Evolutionary conservation across 1,284 basidiomycete species (phyloP).

Genomic region (Apiotrichum porosum): DNA sequence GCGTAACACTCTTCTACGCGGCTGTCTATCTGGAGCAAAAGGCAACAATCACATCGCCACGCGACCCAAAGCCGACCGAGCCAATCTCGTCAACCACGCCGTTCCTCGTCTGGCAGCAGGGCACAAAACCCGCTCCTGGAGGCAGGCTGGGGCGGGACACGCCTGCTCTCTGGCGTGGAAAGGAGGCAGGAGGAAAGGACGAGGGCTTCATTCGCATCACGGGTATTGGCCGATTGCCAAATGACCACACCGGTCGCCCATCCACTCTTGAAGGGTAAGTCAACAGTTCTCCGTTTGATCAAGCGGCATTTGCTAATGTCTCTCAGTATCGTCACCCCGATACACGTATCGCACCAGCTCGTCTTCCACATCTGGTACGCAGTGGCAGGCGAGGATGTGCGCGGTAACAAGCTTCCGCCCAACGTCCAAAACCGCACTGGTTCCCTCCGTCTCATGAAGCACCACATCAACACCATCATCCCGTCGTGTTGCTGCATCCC

Average conservation of each 20-base stretch:
- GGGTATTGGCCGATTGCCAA: constrained; percentile 28
- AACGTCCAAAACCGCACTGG: neutral
- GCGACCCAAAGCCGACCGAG: constrained; percentile 16
- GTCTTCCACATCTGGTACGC: constrained; percentile 38
- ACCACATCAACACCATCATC: constrained; percentile 2
- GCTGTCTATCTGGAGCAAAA: constrained; percentile 29
- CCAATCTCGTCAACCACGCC: constrained; percentile 9
- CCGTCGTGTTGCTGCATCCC: constrained; percentile 17
- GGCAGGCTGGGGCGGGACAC: constrained; percentile 13
- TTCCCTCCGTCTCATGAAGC: constrained; percentile 6
- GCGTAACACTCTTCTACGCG: constrained; percentile 29
- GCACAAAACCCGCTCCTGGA: constrained; percentile 1
- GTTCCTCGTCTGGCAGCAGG: constrained; percentile 20
- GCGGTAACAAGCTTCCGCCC: constrained; percentile 5
- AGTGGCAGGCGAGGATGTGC: constrained; percentile 29
- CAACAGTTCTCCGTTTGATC: neutral
- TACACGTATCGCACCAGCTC: constrained; percentile 32
- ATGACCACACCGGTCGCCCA: constrained; percentile 32
- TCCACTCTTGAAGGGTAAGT: constrained; percentile 27
- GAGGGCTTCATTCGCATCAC: constrained; percentile 6
- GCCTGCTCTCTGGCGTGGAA: constrained; percentile 30
- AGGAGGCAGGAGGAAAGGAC: constrained; percentile 14
- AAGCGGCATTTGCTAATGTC: neutral
- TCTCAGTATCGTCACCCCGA: constrained; percentile 36
- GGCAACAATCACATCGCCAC: constrained; percentile 26